Conservation (phyloP, 352 stramenopile genomes). For the Globisporangium solare region DNA sequence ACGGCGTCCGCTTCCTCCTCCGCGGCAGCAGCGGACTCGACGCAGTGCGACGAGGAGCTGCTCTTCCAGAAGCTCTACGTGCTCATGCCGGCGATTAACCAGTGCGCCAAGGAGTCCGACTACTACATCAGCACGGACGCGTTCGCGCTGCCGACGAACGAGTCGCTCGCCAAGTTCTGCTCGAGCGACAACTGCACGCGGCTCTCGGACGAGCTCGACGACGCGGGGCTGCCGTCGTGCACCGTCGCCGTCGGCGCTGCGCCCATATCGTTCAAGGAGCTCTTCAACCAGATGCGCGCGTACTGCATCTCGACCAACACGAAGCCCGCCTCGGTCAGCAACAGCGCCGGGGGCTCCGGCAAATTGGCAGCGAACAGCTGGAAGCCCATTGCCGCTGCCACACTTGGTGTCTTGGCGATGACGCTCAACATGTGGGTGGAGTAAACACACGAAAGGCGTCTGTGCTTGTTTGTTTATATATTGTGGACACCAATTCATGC, state of each 20-base stretch:
- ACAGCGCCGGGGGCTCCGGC: neutral
- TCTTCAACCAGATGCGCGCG: constrained; percentile 28
- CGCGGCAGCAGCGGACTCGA: constrained; percentile 4
- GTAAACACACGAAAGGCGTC: constrained; percentile 4
- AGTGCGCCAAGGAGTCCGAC: constrained; percentile 32
- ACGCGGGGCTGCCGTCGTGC: constrained; percentile 30
- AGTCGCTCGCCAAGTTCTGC: constrained; percentile 28
- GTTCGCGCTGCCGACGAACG: constrained; percentile 19
- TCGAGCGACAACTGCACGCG: constrained; percentile 28
- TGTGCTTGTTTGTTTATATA: neutral
- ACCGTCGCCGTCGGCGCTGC: constrained; percentile 20
- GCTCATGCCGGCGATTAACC: constrained; percentile 41
- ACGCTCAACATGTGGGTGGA: neutral
- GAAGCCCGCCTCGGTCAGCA: neutral
- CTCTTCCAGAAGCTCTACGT: constrained; percentile 47
- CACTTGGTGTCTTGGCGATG: neutral
- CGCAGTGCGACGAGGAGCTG: constrained; percentile 26
- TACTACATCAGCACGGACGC: constrained; percentile 27
- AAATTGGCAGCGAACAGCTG: neutral
- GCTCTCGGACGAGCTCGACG: constrained; percentile 30
- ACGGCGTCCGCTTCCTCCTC: neutral
- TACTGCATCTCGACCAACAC: constrained; percentile 9
- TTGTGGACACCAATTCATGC: no score
- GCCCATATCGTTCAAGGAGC: constrained; percentile 27
- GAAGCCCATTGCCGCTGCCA: neutral